Percentiles rank a stretch among this genome's conserved stretches.
Evolutionary conservation across 441 rosid genomes (phyloP).

Genomic region (Codiaeum variegatum): DNA sequence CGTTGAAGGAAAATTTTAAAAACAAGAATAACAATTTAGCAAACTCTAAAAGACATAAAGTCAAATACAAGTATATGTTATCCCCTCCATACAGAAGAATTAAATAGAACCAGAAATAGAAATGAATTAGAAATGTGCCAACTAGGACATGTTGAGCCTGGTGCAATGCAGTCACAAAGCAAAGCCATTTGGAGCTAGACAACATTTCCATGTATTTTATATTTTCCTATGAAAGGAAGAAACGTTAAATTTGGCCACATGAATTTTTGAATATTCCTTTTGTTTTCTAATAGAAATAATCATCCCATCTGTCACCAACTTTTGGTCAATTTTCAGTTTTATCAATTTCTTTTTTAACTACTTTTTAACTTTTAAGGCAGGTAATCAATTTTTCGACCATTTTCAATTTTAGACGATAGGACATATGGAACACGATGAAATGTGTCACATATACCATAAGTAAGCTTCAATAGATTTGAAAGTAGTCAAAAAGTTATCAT

Average conservation of each 20-base stretch:
- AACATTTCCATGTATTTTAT: neutral
- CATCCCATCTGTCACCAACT: too few species aligned
- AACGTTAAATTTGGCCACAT: neutral
- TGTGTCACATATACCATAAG: too few species aligned
- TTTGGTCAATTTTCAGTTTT: too few species aligned
- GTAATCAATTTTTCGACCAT: too few species aligned
- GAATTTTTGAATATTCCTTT: neutral
- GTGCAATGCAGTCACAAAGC: neutral
- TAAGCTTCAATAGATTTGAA: too few species aligned
- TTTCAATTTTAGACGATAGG: too few species aligned
- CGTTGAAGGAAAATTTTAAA: neutral
- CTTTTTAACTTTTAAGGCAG: too few species aligned
- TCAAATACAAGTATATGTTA: neutral
- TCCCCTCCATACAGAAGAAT: neutral
- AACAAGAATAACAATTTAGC: neutral
- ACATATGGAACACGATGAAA: too few species aligned
- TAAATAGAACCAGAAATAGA: neutral
- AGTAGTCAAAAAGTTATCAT: too few species aligned
- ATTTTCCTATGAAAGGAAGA: neutral
- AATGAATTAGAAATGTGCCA: neutral
- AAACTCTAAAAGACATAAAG: neutral
- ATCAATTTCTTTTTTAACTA: too few species aligned
- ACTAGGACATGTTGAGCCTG: neutral
- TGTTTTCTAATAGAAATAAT: too few species aligned
- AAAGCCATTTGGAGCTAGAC: neutral